Base-by-base conservation (phyloP, 1,284 basidiomycete species). In the Cystobasidium sp. region DNA sequence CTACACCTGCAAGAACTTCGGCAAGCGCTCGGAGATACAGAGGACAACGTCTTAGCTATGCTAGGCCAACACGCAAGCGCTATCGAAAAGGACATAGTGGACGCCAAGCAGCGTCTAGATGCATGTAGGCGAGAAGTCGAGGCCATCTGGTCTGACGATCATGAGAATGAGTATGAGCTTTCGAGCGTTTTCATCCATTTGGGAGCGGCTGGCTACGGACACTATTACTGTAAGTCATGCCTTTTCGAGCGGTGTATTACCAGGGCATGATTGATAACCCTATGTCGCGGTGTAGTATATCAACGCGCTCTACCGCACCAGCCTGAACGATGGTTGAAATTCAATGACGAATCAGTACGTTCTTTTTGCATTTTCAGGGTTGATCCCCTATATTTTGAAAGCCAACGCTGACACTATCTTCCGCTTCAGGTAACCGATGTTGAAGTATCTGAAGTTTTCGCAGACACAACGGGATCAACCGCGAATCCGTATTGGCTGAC, bases 131-230 rank as follows among this genome's bases (percentile, higher is more conserved):
- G 84, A 14, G 87, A 90, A 72, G 83, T 97, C 59, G 91, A 95
- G 77, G 83, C 83, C 1, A 80, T 95, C 8, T 99, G 97, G 97
- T 83, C 83, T 52, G 88, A 88, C 76, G 88, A 89, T 68, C 85
- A 68, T 7, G 84, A 87, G 39, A 88, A 88, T 31, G 89, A 90
- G 66, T 99, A 98, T 81, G 92, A 96, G 80, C 86, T 99, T 52
- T 94, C 93, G 0, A 92, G 93, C 14, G 95, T 98, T 14, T 99
- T 98, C 84, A 92, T 98, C 79, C 96, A 99, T 83, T 90, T 96
- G 51, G 94, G 94, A 53, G 67, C 77, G 79, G 78, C 46, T 3
- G 70, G 70, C 0, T 73, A 65, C 22, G 70, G 70, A 1, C 39
- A 46, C n/a, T 49, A 43, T 14, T 74, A 53, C 24, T 24, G 44